Conservation (phyloP, 805 yeast genomes). For the Yarrowia porcina region DNA sequence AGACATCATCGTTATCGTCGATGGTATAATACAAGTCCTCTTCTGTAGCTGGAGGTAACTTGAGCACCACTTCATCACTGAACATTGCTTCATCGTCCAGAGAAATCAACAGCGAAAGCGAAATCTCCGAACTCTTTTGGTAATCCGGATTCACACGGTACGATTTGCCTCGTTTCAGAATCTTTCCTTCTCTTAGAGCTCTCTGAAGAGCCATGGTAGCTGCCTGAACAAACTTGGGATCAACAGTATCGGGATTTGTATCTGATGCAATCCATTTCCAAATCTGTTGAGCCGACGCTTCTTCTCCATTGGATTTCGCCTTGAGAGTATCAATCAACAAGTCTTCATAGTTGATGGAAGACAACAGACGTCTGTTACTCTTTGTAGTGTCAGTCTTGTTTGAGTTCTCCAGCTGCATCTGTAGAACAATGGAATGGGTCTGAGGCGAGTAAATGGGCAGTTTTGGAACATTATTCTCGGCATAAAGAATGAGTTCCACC, state of each 20-base stretch:
- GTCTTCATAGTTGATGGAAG: constrained; percentile 35
- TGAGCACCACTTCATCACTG: constrained; percentile 35
- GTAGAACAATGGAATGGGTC: constrained; percentile 37
- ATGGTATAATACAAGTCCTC: constrained; percentile 36
- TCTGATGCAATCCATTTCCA: constrained; percentile 35
- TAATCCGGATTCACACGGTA: constrained; percentile 36
- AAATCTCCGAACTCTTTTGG: constrained; percentile 38
- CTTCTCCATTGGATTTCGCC: constrained; percentile 36
- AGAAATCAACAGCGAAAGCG: constrained; percentile 37
- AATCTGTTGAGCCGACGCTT: constrained; percentile 33
- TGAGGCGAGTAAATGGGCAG: constrained; percentile 43
- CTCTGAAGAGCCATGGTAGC: constrained; percentile 42
- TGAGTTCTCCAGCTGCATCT: constrained; percentile 34
- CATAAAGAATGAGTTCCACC: constrained; percentile 41
- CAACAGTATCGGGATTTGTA: constrained; percentile 33
- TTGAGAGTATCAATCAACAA: constrained; percentile 37
- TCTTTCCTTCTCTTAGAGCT: constrained; percentile 39
- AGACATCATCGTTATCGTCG: constrained; percentile 40
- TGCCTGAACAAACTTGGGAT: constrained; percentile 38
- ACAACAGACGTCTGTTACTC: constrained; percentile 17
- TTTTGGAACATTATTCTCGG: constrained; percentile 40
- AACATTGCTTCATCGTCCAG: constrained; percentile 41
- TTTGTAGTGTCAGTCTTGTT: constrained; percentile 29
- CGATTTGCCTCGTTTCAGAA: constrained; percentile 35
- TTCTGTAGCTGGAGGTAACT: constrained; percentile 38